These are phyloP conservation scores for Tuber indicum DNA, from an alignment of 495 filamentous ascomycete genomes.

Conservation along the genomic window DNA sequence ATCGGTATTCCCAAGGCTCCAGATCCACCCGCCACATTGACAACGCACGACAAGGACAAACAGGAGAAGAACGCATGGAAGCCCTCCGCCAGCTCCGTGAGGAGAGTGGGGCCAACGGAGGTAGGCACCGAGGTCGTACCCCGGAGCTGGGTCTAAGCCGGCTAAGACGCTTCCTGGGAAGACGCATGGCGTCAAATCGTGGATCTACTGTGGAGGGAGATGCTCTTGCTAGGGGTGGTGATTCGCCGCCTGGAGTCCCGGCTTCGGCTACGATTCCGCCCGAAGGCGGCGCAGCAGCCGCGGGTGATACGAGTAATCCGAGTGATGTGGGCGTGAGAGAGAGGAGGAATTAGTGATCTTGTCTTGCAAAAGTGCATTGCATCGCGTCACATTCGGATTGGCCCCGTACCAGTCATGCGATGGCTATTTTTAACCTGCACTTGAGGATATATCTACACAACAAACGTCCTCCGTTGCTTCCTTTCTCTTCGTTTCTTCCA, in stretches of 20 bases:
- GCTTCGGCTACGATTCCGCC: not conserved
- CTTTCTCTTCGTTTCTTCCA: not conserved
- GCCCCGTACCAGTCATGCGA: not conserved
- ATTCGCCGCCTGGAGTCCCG: not conserved
- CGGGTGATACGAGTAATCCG: not conserved
- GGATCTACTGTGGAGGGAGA: constrained; percentile 7
- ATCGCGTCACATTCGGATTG: not conserved
- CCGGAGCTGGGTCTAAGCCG: constrained; percentile 32
- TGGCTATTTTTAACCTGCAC: not conserved
- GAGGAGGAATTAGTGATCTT: constrained; percentile 1
- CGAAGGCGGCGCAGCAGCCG: not conserved
- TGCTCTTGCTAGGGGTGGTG: not conserved
- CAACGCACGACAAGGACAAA: constrained; percentile 27
- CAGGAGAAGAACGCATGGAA: constrained; percentile 38
- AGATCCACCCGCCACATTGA: constrained; percentile 33
- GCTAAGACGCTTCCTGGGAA: constrained; percentile 20
- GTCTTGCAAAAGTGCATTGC: not conserved
- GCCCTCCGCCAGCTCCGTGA: constrained; percentile 37
- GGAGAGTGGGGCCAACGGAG: constrained; percentile 11
- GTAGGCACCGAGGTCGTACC: constrained; percentile 23
- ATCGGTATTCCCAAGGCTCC: constrained; percentile 6
- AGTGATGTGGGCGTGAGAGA: not conserved
- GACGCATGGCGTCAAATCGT: constrained; percentile 20
- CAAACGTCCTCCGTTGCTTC: not conserved
- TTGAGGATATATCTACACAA: not conserved